These are phyloP conservation scores for Pseudogymnoascus sp. DNA, from an alignment of 2,329 filamentous ascomycete species.

Conservation along the genomic window DNA sequence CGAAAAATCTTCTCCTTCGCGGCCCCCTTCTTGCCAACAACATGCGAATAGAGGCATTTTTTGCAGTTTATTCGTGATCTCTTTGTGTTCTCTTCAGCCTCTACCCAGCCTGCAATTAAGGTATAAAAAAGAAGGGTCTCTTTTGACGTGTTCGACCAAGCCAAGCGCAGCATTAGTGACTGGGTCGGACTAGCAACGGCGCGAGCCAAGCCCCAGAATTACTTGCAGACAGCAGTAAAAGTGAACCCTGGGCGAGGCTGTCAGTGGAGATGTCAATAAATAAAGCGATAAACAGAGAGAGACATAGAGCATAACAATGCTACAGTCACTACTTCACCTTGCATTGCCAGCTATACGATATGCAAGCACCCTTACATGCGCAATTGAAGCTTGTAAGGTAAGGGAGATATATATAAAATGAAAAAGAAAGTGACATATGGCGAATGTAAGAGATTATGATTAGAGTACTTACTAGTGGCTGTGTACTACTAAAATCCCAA, in stretches of 20 bases:
- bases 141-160: background rate
- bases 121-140: constrained; percentile 8
- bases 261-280: constrained; percentile 7
- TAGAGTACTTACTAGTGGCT: background rate
- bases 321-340: background rate
- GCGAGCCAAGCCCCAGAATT: constrained; percentile 8
- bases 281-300: background rate
- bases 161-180: constrained; percentile 1
- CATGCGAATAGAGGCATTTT: background rate
- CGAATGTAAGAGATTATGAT: background rate
- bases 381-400: background rate
- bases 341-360: background rate
- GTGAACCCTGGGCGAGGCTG: constrained; percentile 1
- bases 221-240: background rate
- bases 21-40: background rate
- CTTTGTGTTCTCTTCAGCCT: background rate
- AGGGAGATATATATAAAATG: background rate
- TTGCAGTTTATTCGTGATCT: background rate
- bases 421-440: background rate
- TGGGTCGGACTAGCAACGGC: constrained; percentile 5
- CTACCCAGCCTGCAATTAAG: background rate
- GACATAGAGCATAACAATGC: background rate
- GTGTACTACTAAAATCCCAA: background rate
- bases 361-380: background rate
- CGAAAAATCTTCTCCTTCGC: background rate